Percentiles rank a stretch among this genome's conserved stretches.
Evolutionary conservation across 345 rosid genomes (phyloP).

Genomic region (Anastatica hierochuntica): DNA sequence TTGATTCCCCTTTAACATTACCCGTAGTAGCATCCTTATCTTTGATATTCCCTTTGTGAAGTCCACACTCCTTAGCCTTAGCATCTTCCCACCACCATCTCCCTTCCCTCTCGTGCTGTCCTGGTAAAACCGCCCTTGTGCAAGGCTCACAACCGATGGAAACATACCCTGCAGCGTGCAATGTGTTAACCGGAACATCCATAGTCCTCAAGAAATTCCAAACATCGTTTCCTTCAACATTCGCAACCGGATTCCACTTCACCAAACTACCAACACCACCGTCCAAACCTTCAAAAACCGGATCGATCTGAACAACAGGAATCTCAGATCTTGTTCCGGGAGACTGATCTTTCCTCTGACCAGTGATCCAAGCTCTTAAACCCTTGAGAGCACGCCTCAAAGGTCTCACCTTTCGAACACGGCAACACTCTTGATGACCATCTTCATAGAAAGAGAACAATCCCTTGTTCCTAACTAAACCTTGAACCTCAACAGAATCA

Average conservation of each 20-base stretch:
- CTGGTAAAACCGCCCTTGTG: slow-evolving; percentile 88
- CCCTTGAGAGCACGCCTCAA: slow-evolving; percentile 86
- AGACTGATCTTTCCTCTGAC: slow-evolving; percentile 93
- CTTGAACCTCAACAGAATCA: slow-evolving; percentile 91
- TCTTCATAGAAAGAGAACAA: slow-evolving; percentile 92
- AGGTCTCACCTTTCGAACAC: slow-evolving; percentile 88
- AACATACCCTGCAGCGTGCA: slow-evolving; percentile 67
- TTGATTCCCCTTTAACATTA: slow-evolving; percentile 35
- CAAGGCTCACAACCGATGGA: slow-evolving; percentile 98
- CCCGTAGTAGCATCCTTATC: slow-evolving; percentile 9
- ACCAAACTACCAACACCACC: slow-evolving; percentile 83
- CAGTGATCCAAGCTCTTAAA: slow-evolving; percentile 87
- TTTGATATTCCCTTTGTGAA: slow-evolving; percentile 80
- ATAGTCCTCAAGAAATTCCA: slow-evolving; percentile 85
- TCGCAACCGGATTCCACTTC: slow-evolving; percentile 95
- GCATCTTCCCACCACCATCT: slow-evolving; percentile 99
- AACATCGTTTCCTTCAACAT: slow-evolving; percentile 50
- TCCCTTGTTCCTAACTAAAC: slow-evolving; percentile 78
- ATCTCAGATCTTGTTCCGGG: slow-evolving; percentile 69
- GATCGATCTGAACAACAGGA: slow-evolving; percentile 85
- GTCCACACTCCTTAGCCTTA: slow-evolving; percentile 92
- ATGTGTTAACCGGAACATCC: slow-evolving; percentile 72
- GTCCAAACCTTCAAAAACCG: slow-evolving; percentile 76
- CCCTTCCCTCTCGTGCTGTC: slow-evolving; percentile 98
- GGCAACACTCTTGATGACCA: slow-evolving; percentile 98